A percentile compares a stretch with the other conserved stretches of the same genome.
Evolutionary conservation across 768 basidiomycete species (phyloP).

Genomic region (Podaxis carcinomalis): DNA sequence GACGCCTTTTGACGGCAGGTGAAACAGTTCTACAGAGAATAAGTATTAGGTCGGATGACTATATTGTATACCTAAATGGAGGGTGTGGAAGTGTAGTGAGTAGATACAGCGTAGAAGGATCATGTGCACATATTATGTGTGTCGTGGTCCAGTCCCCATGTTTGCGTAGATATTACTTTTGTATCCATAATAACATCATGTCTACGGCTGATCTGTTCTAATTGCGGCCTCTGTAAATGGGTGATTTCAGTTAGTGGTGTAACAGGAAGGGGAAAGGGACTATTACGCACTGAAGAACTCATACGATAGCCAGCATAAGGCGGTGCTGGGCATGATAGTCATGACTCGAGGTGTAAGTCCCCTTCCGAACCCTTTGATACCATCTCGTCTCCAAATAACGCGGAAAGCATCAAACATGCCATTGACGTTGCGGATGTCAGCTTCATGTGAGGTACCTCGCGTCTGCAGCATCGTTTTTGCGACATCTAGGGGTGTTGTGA

Average conservation of each 20-base stretch:
- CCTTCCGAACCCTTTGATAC: constrained; percentile 78
- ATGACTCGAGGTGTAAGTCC: constrained; percentile 89
- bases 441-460: constrained; percentile 81
- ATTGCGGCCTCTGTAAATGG: constrained; percentile 55
- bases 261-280: background rate
- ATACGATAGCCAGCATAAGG: constrained; percentile 95
- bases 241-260: constrained; percentile 12
- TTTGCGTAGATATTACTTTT: constrained; percentile 1
- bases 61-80: constrained; percentile 1
- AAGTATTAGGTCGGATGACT: constrained; percentile 6
- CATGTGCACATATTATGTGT: constrained; percentile 7
- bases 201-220: constrained; percentile 37
- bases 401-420: constrained; percentile 87
- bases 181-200: constrained; percentile 5
- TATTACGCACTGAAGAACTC: constrained; percentile 91
- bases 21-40: background rate
- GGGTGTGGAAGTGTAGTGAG: background rate
- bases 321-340: constrained; percentile 96
- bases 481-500: constrained; percentile 96
- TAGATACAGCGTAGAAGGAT: background rate
- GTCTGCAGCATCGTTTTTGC: constrained; percentile 98
- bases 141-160: background rate
- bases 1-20: background rate
- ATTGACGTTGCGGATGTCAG: constrained; percentile 75
- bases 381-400: constrained; percentile 86